These are phyloP conservation scores for Taxawa tesnikishii DNA, from an alignment of 2,329 filamentous ascomycete genomes.

Conservation along the genomic window DNA sequence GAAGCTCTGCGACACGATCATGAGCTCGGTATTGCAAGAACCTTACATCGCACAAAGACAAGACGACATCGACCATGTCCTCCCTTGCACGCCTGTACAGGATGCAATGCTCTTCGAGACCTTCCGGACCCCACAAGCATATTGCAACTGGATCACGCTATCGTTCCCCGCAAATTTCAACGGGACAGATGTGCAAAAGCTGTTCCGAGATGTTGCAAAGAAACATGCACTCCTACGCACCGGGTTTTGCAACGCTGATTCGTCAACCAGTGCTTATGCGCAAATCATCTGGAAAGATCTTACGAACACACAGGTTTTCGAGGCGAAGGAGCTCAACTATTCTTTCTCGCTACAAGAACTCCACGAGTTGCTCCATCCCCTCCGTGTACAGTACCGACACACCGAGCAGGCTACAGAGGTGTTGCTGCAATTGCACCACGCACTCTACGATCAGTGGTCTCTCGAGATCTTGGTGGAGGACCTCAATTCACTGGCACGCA, in stretches of 20 bases:
- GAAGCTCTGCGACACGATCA: neutral
- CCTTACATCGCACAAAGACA: neutral
- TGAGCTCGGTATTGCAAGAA: neutral
- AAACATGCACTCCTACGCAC: slow-evolving; percentile 59
- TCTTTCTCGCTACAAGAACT: slow-evolving; percentile 17
- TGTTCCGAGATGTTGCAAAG: slow-evolving; percentile 38
- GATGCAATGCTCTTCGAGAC: slow-evolving; percentile 72
- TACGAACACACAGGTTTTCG: slow-evolving; percentile 16
- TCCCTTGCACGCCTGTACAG: slow-evolving; percentile 62
- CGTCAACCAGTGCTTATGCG: slow-evolving; percentile 36
- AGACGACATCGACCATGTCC: slow-evolving; percentile 24
- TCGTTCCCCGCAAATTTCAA: slow-evolving; percentile 28
- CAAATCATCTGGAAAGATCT: slow-evolving; percentile 53
- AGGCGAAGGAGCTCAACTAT: slow-evolving; percentile 8
- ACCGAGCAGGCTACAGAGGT: slow-evolving; percentile 15
- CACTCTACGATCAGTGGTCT: slow-evolving; percentile 90
- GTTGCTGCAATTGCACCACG: slow-evolving; percentile 60
- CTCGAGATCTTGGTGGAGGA: slow-evolving; percentile 60
- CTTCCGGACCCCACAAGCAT: slow-evolving; percentile 42
- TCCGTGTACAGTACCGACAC: slow-evolving; percentile 45
- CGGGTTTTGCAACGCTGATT: slow-evolving; percentile 50
- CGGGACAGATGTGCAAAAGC: slow-evolving; percentile 14
- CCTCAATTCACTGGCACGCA: slow-evolving; percentile 40
- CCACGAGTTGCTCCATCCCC: slow-evolving; percentile 40
- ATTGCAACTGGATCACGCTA: slow-evolving; percentile 68